Evolutionary conservation across 108 stramenopile species (phyloP).

Genomic region (Fragilaria crotonensis): DNA sequence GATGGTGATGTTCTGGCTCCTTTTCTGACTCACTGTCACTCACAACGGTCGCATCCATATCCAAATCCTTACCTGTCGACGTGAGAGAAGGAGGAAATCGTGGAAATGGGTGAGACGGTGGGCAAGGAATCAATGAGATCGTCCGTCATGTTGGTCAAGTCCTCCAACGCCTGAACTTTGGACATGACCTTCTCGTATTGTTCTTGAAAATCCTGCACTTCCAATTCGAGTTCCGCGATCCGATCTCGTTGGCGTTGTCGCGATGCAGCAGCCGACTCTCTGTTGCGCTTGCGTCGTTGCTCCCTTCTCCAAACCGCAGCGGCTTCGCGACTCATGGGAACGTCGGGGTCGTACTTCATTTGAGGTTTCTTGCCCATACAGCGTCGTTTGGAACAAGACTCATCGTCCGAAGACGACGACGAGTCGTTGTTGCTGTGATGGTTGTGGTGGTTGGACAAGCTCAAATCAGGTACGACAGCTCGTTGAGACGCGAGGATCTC

Average conservation of each 20-base stretch:
- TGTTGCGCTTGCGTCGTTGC: constrained; percentile 79
- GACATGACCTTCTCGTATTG: constrained; percentile 56
- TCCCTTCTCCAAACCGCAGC: constrained; percentile 72
- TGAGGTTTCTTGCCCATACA: constrained; percentile 46
- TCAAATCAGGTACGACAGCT: not conserved
- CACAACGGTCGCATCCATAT: constrained; percentile 7
- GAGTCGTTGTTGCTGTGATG: not conserved
- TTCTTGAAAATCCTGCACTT: constrained; percentile 54
- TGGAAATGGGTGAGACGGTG: constrained; percentile 6
- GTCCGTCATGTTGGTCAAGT: not conserved
- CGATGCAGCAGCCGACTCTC: constrained; percentile 75
- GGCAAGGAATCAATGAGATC: not conserved
- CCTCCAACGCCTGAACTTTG: constrained; percentile 44
- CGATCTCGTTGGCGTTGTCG: constrained; percentile 73
- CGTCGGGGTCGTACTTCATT: constrained; percentile 78
- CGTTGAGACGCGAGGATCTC: constrained; percentile 37
- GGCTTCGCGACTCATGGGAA: constrained; percentile 78
- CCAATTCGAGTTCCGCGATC: constrained; percentile 65
- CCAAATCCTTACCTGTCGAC: constrained; percentile 3
- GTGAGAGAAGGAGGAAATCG: too few relatives aligned
- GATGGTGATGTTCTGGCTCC: constrained; percentile 46
- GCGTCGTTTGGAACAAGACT: not conserved
- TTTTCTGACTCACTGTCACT: constrained; percentile 10
- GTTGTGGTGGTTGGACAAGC: too few relatives aligned
- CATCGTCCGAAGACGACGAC: not conserved